Conservation (phyloP, 2,329 filamentous ascomycete genomes). For the Diatrype stigma region DNA sequence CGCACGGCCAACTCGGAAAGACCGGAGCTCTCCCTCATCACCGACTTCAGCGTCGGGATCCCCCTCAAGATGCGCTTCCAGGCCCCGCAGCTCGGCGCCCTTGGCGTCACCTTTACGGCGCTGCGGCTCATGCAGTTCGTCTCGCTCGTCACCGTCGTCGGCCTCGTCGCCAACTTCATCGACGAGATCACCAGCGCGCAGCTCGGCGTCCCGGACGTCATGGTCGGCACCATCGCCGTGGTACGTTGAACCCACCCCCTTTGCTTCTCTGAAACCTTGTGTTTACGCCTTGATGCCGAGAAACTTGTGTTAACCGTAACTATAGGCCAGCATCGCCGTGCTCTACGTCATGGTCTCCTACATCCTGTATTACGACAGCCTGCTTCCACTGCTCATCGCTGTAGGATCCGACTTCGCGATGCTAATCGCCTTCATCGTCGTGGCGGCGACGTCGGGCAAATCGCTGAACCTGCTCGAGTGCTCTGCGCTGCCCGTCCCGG, state of each 20-base stretch:
- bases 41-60: constrained; percentile 26
- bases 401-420: constrained; percentile 63
- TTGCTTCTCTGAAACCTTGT: too few species aligned
- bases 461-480: constrained; percentile 78
- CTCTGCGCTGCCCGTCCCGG: constrained; percentile 41
- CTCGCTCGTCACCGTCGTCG: constrained; percentile 72
- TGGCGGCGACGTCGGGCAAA: constrained; percentile 72
- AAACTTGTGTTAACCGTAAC: constrained; percentile 6
- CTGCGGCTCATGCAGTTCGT: constrained; percentile 67
- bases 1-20: constrained; percentile 30
- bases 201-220: constrained; percentile 63
- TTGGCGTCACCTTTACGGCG: constrained; percentile 74
- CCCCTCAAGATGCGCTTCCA: constrained; percentile 39
- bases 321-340: constrained; percentile 69
- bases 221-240: constrained; percentile 75
- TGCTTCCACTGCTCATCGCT: constrained; percentile 70
- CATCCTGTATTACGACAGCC: constrained; percentile 74
- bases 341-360: constrained; percentile 77
- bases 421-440: constrained; percentile 72
- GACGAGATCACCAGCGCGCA: constrained; percentile 65
- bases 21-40: constrained; percentile 41
- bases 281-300: too few species aligned
- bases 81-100: constrained; percentile 58
- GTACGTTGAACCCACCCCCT: too few species aligned
- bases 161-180: constrained; percentile 79